These are phyloP conservation scores for Carallia pectinifolia DNA, from an alignment of 345 rosid species.

Conservation along the genomic window DNA sequence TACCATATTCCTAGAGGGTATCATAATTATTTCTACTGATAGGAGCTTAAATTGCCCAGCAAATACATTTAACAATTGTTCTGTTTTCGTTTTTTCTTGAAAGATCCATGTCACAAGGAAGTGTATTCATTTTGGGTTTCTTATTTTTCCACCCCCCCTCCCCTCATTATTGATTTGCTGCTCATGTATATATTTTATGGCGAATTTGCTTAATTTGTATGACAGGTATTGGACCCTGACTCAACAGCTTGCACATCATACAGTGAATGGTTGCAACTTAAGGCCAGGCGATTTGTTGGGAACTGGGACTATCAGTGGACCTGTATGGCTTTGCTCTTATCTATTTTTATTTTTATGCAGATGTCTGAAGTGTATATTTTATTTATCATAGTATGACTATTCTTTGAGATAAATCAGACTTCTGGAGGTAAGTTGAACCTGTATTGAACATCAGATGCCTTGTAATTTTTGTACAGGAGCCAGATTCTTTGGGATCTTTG, in stretches of 20 bases:
- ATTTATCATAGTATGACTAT: conserved; percentile 5
- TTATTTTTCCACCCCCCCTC: not conserved
- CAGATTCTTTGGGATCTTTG: conserved; percentile 83
- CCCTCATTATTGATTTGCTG: not conserved
- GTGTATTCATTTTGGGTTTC: not conserved
- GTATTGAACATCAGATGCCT: not conserved
- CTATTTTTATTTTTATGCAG: not conserved
- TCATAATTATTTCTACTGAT: too few species aligned
- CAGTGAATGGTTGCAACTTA: conserved; percentile 90
- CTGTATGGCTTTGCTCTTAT: conserved; percentile 42
- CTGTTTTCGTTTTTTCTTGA: too few species aligned
- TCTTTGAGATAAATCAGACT: too few species aligned
- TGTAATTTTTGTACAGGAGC: conserved; percentile 53
- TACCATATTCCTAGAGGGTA: too few species aligned
- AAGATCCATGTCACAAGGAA: too few species aligned
- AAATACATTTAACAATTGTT: too few species aligned
- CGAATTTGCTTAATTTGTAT: not conserved
- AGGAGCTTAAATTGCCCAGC: too few species aligned
- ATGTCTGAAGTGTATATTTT: not conserved
- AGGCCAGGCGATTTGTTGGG: conserved; percentile 95
- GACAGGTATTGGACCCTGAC: conserved; percentile 91
- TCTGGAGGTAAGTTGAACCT: not conserved
- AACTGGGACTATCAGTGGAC: conserved; percentile 95
- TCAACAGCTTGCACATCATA: conserved; percentile 92
- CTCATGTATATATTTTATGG: not conserved